Conservation (phyloP, 441 rosid species). For the Pelargonium citronellum region DNA sequence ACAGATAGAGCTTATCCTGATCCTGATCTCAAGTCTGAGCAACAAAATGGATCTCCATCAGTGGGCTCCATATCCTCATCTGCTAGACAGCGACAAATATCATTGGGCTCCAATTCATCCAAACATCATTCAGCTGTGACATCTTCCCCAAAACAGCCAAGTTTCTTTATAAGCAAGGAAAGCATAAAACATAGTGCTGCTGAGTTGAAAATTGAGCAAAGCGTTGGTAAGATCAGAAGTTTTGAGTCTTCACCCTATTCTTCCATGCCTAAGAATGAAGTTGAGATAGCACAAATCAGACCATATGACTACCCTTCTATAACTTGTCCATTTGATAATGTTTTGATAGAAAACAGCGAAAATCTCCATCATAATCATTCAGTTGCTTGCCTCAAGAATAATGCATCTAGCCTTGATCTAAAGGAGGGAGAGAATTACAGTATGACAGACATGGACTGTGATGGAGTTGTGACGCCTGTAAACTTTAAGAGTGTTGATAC, state of each 20-base stretch:
- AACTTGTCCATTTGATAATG: slow-evolving; percentile 31
- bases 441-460: slow-evolving; percentile 11
- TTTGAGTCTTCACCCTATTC: slow-evolving; percentile 42
- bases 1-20: slow-evolving; percentile 16
- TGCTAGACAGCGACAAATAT: slow-evolving; percentile 32
- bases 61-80: slow-evolving; percentile 37
- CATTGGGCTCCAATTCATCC: slow-evolving; percentile 32
- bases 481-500: slow-evolving; percentile 14
- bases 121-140: slow-evolving; percentile 34
- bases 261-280: slow-evolving; percentile 41
- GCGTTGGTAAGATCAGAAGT: slow-evolving; percentile 40
- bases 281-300: slow-evolving; percentile 44
- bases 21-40: slow-evolving; percentile 23
- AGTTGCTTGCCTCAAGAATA: slow-evolving; percentile 38
- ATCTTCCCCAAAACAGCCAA: slow-evolving; percentile 55
- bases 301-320: slow-evolving; percentile 35
- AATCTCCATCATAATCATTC: slow-evolving; percentile 23
- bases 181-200: slow-evolving; percentile 34
- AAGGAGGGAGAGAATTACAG: slow-evolving; percentile 19
- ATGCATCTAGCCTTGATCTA: slow-evolving; percentile 31
- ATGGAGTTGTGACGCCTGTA: slow-evolving; percentile 23
- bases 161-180: slow-evolving; percentile 42
- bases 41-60: slow-evolving; percentile 31
- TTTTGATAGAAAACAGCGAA: slow-evolving; percentile 28
- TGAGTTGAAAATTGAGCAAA: slow-evolving; percentile 39